phyloP scores from a whole-genome alignment of 148 eudicot genomes.

The Talinum fruticosum region DNA sequence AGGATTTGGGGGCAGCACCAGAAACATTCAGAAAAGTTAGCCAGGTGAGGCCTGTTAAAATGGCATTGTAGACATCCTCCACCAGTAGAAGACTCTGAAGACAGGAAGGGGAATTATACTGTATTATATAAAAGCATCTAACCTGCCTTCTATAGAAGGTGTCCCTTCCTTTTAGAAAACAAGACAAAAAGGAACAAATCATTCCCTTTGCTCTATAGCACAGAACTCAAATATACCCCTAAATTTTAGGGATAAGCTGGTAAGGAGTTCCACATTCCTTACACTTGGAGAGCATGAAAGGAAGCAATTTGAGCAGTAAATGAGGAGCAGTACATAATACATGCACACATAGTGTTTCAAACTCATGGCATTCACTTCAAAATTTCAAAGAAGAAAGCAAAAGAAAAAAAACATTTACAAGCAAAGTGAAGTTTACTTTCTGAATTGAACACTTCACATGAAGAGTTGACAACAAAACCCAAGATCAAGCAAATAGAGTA shows the following conservation, averaged over 20 bases:
- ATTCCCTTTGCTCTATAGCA: background rate
- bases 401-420: too few species aligned
- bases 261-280: too few species aligned
- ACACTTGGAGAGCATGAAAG: too few species aligned
- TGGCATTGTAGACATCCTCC: background rate
- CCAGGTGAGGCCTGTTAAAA: background rate
- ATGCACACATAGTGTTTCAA: background rate
- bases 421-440: background rate
- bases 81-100: background rate
- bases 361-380: background rate
- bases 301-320: too few species aligned
- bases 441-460: background rate
- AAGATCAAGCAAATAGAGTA: slow-evolving; percentile 8
- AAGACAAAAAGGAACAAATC: background rate
- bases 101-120: background rate
- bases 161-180: too few species aligned
- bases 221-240: background rate
- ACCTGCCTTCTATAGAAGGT: background rate
- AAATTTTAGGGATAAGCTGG: too few species aligned
- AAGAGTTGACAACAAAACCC: background rate
- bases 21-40: background rate
- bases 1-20: too few species aligned
- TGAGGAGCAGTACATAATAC: too few species aligned
- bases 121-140: background rate
- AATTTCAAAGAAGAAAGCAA: background rate